Evolutionary conservation across 169 alveolate species (phyloP), one percentile per base, ranked within the genome.

Genomic region (Plasmodium relictum): DNA sequence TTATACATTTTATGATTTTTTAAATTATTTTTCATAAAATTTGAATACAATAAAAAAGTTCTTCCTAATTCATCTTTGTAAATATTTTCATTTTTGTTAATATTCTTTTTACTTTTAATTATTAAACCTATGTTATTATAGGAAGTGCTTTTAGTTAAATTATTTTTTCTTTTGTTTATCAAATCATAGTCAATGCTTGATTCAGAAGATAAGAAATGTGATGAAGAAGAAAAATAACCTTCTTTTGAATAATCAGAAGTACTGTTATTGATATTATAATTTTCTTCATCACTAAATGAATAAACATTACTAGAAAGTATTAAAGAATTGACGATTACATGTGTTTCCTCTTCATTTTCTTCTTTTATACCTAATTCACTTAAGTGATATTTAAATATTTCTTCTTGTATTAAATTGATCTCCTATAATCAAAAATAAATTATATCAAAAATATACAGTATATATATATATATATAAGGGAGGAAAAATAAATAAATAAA

Each of bases 11-110:
- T 37, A 3, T 14, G 12, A 31, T 52, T 72, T 72, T 54, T 52
- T 72, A 72, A 52, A 26, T 72, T 52, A 2, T 54, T 24, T 37
- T 72, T 72, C 85, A 72, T 72, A 54, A 72, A 72, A 37, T 72
- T 56, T 0, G 85, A 72, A 16, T 72, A 72, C 26, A 31, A 22
- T 18, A 72, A 52, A 52, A 72, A 31, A 14, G 50, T 14, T 31
- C 31, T 9, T 18, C 54, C 85, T 39, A 54, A 31, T 54, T 72
- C 52, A 6, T n/a, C 26, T 24, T 18, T 26, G 8, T 54, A 31
- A 26, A 26, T 12, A 18, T 52, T 68, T 3, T 26, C 44, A 44
- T 18, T 16, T 10, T 18, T n/a, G n/a, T 39, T 45, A 9, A 2
- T 8, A 54, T 14, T 54, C 14, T 16, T 54, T 6, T 54, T 54